Evolutionary conservation across 345 rosid species (phyloP), one percentile per base, ranked within the genome.

Genomic region (Camelina neglecta): DNA sequence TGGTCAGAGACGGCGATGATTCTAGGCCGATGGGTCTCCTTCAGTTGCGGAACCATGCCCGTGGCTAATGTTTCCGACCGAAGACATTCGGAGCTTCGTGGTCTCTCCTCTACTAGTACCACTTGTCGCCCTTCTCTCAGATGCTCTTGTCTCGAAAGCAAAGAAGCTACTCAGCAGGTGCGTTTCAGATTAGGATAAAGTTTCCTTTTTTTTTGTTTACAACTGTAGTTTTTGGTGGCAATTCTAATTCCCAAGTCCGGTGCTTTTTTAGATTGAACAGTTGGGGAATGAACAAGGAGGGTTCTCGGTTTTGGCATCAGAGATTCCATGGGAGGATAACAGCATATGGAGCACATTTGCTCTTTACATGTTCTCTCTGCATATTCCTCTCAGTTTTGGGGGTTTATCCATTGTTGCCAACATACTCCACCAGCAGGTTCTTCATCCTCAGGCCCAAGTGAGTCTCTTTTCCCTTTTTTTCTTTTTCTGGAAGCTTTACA

Each of bases 361-460:
- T 33, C 41, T 86, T 48, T 94, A 91, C 78, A 80, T 94, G 86
- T 85, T 90, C 86, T 85, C 84, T 81, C 80, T 92, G 56, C 98
- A 93, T 61, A 83, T 91, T 60, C 96, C 97, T 83, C 83, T 90
- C 75, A 88, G 97, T 69, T 79, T 82, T 78, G 93, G 96, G 24
- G 98, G 98, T 69, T 81, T 90, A 53, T 90, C 98, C 29, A 74
- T 84, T 49, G 90, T 83, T 75, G 76, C 96, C 61, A 79, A 84
- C 81, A 60, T 80, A 1, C 75, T 90, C 86, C 87, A 67, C 60
- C 86, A 69, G 26, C 80, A 84, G 59, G 79, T 78, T 83, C 95
- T 92, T 75, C 84, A 86, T 81, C 95, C 95, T n/a, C 86, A 89
- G 79, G 85, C 92, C 67, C 80, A 91, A 81, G 97, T 93, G 48